phyloP scores from a whole-genome alignment of 1,284 basidiomycete species.

The Ceratobasidium sp. region DNA sequence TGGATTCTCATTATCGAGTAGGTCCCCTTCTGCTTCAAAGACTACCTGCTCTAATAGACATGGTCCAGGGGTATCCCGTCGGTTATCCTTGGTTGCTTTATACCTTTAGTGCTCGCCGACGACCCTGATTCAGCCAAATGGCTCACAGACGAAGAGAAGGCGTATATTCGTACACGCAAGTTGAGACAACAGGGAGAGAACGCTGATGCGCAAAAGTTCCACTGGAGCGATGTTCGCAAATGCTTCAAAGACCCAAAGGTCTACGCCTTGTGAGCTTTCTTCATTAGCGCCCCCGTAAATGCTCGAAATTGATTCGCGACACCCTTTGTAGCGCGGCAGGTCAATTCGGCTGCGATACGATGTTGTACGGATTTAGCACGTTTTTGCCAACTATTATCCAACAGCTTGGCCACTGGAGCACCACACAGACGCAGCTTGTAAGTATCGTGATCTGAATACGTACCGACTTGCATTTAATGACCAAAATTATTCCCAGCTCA shows the following conservation, averaged over 20 bases:
- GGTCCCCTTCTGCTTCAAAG: not conserved
- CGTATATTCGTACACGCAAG: constrained; percentile 30
- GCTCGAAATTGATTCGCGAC: not conserved
- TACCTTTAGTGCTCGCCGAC: constrained; percentile 44
- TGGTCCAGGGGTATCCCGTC: constrained; percentile 42
- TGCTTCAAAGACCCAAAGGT: constrained; percentile 42
- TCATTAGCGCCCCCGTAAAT: too few species aligned
- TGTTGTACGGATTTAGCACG: constrained; percentile 45
- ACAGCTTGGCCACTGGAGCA: constrained; percentile 42
- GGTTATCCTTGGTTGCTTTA: constrained; percentile 37
- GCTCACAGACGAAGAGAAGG: constrained; percentile 42
- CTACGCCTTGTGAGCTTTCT: constrained; percentile 39
- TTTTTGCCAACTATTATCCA: constrained; percentile 46
- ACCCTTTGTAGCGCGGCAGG: constrained; percentile 27
- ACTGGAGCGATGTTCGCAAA: constrained; percentile 44
- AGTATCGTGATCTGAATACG: not conserved
- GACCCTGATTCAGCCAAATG: constrained; percentile 40
- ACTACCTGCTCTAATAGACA: not conserved
- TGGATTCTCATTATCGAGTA: constrained; percentile 46
- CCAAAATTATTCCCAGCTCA: constrained; percentile 22
- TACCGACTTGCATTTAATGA: too few species aligned
- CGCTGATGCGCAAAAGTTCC: constrained; percentile 44
- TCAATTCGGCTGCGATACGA: constrained; percentile 45
- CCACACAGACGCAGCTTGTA: constrained; percentile 37
- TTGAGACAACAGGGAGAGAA: constrained; percentile 44